Conservation (phyloP, 2,329 filamentous ascomycete species). For the Fusarium virguliforme region DNA sequence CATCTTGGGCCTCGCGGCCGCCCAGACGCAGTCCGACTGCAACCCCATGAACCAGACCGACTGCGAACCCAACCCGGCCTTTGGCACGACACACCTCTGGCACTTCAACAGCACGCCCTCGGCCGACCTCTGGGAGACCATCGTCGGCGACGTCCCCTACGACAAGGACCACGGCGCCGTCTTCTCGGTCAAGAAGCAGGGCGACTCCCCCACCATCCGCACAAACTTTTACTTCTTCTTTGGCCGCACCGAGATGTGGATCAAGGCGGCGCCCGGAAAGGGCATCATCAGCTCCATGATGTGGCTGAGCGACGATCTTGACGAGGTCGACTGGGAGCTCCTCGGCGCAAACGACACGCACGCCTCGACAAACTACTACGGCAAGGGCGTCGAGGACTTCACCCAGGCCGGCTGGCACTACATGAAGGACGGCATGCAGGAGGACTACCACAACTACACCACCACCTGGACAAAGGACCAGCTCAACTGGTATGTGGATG, state of each 20-base stretch:
- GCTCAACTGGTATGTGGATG: conserved; percentile 81
- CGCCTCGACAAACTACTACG: conserved; percentile 84
- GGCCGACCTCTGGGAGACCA: conserved; percentile 77
- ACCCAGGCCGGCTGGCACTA: conserved; percentile 75
- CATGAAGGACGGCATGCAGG: conserved; percentile 68
- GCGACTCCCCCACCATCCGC: conserved; percentile 84
- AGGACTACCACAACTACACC: conserved; percentile 83
- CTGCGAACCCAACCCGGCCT: conserved; percentile 80
- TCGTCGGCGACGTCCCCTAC: conserved; percentile 76
- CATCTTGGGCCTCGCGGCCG: conserved; percentile 66
- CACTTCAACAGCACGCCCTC: conserved; percentile 76
- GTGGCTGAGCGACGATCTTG: conserved; percentile 85
- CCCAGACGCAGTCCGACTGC: conserved; percentile 85
- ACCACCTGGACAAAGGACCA: conserved; percentile 78
- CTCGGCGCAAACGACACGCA: conserved; percentile 76
- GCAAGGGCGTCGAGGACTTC: conserved; percentile 78
- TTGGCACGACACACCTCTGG: conserved; percentile 76
- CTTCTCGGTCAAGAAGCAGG: conserved; percentile 79
- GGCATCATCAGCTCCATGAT: conserved; percentile 89
- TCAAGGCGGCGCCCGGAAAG: conserved; percentile 81
- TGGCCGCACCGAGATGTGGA: conserved; percentile 82
- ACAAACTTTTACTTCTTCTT: conserved; percentile 91
- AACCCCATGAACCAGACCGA: conserved; percentile 78
- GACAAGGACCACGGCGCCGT: conserved; percentile 74
- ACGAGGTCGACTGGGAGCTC: conserved; percentile 92